A percentile compares a stretch with the other conserved stretches of the same genome.
These are phyloP conservation scores for Olyra latifolia DNA, from an alignment of 176 grass and related monocot species.

Conservation along the genomic window DNA sequence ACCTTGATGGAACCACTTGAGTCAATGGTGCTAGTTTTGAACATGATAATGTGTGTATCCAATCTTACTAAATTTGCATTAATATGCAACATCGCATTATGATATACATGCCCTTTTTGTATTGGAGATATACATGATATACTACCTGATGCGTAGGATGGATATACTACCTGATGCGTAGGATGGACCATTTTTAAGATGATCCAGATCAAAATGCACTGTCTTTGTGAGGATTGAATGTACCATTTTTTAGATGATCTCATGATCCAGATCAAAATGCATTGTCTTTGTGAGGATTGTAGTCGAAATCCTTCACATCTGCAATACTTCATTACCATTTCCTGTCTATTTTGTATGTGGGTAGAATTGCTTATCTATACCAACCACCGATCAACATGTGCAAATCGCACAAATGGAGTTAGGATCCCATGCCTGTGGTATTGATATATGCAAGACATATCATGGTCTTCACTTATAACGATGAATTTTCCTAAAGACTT, in stretches of 20 bases:
- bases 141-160: slow-evolving; percentile 10
- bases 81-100: background rate
- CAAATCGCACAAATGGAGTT: background rate
- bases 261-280: background rate
- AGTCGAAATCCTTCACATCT: background rate
- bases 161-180: too few relatives aligned
- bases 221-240: background rate
- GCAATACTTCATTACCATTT: background rate
- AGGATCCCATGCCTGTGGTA: background rate
- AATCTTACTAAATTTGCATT: slow-evolving; percentile 15
- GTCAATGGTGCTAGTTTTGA: background rate
- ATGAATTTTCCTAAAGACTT: background rate
- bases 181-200: background rate
- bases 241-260: background rate
- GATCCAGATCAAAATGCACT: background rate
- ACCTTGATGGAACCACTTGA: background rate
- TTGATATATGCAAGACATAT: background rate
- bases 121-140: slow-evolving; percentile 6
- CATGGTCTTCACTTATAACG: background rate
- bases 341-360: background rate
- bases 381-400: background rate
- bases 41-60: background rate
- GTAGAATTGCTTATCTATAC: slow-evolving; percentile 1
- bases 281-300: background rate
- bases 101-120: slow-evolving; percentile 9